A percentile compares a stretch with the other conserved stretches of the same genome.
phyloP scores from a whole-genome alignment of 352 stramenopile species.

The Elongisporangium anandrum region DNA sequence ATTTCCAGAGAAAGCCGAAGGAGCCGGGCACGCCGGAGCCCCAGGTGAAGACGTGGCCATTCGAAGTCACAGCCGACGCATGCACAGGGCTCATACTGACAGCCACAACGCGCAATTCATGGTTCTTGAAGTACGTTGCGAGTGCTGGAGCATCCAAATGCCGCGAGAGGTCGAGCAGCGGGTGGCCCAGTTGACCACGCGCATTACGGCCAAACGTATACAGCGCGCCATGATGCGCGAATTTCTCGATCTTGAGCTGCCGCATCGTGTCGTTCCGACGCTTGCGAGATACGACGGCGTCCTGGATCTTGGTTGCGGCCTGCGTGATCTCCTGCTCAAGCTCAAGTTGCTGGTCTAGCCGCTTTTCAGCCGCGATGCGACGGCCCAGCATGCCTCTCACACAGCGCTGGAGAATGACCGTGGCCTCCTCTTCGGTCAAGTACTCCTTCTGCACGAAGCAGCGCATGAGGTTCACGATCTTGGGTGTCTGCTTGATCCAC shows the following conservation, averaged over 20 bases:
- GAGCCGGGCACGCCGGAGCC: slow-evolving; percentile 54
- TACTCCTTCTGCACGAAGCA: slow-evolving; percentile 72
- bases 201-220: slow-evolving; percentile 68
- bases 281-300: slow-evolving; percentile 58
- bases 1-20: slow-evolving; percentile 49
- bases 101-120: slow-evolving; percentile 49
- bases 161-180: slow-evolving; percentile 31
- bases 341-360: slow-evolving; percentile 51
- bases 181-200: slow-evolving; percentile 48
- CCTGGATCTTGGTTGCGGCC: slow-evolving; percentile 58
- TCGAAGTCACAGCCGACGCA: slow-evolving; percentile 53
- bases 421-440: slow-evolving; percentile 49
- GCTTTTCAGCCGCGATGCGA: slow-evolving; percentile 34
- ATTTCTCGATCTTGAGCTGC: slow-evolving; percentile 67
- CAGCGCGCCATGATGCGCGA: slow-evolving; percentile 60
- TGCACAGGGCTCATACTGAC: slow-evolving; percentile 50
- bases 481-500: slow-evolving; percentile 67
- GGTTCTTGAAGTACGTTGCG: slow-evolving; percentile 64
- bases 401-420: slow-evolving; percentile 46
- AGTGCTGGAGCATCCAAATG: slow-evolving; percentile 38
- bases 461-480: slow-evolving; percentile 64
- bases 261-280: slow-evolving; percentile 59
- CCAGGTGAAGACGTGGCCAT: slow-evolving; percentile 71
- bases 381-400: slow-evolving; percentile 49
- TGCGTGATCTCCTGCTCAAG: slow-evolving; percentile 48